Evolutionary conservation across 2,329 filamentous ascomycete genomes (phyloP).

Genomic region (Xylariaceae sp.): DNA sequence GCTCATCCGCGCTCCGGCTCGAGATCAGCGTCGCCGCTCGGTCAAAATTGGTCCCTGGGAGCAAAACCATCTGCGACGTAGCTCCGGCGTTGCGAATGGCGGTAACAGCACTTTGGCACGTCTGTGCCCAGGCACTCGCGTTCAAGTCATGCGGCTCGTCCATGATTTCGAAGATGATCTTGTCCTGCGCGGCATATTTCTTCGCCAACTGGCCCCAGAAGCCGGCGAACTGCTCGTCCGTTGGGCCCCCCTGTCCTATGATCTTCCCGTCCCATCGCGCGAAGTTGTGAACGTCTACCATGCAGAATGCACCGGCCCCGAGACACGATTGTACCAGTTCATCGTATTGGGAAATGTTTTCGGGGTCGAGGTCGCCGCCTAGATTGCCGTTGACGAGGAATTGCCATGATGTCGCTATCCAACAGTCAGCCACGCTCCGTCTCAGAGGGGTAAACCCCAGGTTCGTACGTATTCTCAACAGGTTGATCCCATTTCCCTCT

Average conservation of each 20-base stretch:
- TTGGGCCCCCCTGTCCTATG: conserved; percentile 60
- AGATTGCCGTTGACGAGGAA: conserved; percentile 49
- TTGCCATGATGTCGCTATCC: conserved; percentile 50
- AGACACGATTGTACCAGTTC: conserved; percentile 52
- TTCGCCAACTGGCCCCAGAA: conserved; percentile 55
- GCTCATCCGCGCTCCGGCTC: conserved; percentile 44
- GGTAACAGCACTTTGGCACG: conserved; percentile 57
- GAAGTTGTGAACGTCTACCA: conserved; percentile 55
- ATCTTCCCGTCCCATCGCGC: conserved; percentile 57
- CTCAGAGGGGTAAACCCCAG: not conserved
- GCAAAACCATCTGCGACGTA: conserved; percentile 55
- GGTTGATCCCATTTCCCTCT: conserved; percentile 47
- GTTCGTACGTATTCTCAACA: conserved; percentile 46
- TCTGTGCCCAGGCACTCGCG: conserved; percentile 52
- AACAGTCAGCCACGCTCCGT: conserved; percentile 4
- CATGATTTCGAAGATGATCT: conserved; percentile 61
- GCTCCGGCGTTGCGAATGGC: conserved; percentile 62
- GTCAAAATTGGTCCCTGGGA: conserved; percentile 57
- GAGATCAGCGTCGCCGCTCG: conserved; percentile 44
- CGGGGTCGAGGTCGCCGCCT: conserved; percentile 44
- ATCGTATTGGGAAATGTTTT: conserved; percentile 48
- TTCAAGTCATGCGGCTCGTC: conserved; percentile 62
- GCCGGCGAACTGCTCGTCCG: conserved; percentile 50
- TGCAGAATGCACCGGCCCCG: conserved; percentile 50
- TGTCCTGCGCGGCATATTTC: conserved; percentile 50